Conservation (phyloP, 2,329 filamentous ascomycete species). For the Verticillium tricorpus region DNA sequence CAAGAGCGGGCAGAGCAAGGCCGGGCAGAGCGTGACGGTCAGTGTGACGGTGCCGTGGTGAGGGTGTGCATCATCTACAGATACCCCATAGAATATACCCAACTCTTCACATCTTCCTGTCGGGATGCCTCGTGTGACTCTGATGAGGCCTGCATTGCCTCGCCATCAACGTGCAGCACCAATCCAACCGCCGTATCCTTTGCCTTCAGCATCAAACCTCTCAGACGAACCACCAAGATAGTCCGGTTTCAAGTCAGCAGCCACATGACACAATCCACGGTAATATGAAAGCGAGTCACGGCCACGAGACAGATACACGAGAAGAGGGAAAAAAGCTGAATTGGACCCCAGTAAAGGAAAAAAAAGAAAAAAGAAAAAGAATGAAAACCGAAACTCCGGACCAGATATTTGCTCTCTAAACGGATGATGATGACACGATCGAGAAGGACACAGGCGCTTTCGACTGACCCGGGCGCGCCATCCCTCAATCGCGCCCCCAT, state of each 20-base stretch:
- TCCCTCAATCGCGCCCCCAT: background rate
- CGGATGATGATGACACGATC: conserved; percentile 15
- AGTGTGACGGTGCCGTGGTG: conserved; percentile 11
- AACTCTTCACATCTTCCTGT: background rate
- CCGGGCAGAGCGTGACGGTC: conserved; percentile 2
- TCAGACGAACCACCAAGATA: no score
- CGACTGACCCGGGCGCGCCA: background rate
- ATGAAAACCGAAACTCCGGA: conserved; percentile 39
- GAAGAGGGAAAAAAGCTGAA: conserved; percentile 20
- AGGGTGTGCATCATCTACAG: background rate
- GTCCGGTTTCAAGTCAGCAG: background rate
- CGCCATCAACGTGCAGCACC: no score
- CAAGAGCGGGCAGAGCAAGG: background rate
- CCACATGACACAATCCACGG: background rate
- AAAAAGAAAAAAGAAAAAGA: background rate
- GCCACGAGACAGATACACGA: background rate
- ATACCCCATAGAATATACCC: background rate
- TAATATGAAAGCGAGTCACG: background rate
- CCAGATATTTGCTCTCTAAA: conserved; percentile 37
- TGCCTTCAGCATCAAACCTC: no score
- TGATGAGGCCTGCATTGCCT: no score
- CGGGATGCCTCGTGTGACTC: background rate
- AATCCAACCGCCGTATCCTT: no score
- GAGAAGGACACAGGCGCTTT: background rate
- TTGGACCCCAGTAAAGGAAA: conserved; percentile 28